Evolutionary conservation across 345 rosid genomes (phyloP).

Genomic region (Angophora floribunda): DNA sequence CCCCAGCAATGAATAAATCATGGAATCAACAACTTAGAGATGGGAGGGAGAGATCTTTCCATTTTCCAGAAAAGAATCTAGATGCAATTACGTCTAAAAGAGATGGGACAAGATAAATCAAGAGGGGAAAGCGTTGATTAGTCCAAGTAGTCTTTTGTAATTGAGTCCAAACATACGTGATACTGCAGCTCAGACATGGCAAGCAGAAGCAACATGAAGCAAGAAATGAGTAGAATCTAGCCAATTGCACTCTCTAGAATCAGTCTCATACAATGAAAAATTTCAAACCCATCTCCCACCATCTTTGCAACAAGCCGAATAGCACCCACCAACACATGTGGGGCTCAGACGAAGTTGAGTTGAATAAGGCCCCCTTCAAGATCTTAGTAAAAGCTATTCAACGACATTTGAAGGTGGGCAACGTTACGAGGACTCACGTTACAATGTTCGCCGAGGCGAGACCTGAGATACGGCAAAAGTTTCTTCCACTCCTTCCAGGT

Average conservation of each 20-base stretch:
- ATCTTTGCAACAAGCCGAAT: neutral
- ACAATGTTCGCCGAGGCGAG: slow-evolving; percentile 63
- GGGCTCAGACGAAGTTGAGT: neutral
- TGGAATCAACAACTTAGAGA: neutral
- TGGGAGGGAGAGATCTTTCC: neutral
- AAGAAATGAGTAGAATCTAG: neutral
- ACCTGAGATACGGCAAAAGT: slow-evolving; percentile 69
- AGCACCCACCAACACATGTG: neutral
- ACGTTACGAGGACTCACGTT: slow-evolving; percentile 43
- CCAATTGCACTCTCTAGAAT: neutral
- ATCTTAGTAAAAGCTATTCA: neutral
- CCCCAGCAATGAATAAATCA: neutral
- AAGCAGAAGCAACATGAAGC: neutral
- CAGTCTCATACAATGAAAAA: neutral
- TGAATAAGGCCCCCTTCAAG: neutral
- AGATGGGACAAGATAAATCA: neutral
- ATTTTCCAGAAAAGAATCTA: neutral
- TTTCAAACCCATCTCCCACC: neutral
- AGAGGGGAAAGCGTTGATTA: neutral
- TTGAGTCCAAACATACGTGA: neutral
- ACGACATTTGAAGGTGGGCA: neutral
- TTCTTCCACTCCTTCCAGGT: slow-evolving; percentile 91
- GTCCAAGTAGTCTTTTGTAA: neutral
- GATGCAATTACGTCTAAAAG: neutral
- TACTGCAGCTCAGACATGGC: neutral